Percentiles rank a stretch among this genome's conserved stretches.
phyloP scores from a whole-genome alignment of 2,329 filamentous ascomycete genomes.

The Xylariales sp. region DNA sequence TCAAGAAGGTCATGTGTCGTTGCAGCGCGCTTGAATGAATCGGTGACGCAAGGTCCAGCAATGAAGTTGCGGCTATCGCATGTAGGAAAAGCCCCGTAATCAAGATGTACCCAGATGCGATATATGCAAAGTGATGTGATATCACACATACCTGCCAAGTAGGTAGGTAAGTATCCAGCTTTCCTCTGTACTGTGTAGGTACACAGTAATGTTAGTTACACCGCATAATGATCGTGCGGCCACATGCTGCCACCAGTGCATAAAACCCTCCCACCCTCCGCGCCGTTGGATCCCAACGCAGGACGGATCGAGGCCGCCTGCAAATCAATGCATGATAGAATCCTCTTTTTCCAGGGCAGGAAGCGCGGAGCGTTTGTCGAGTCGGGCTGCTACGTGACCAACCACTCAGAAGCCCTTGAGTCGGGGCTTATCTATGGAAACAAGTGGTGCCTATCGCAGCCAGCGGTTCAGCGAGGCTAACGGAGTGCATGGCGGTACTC shows the following conservation, averaged over 20 bases:
- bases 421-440: too few relatives aligned
- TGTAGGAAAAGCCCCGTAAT: background rate
- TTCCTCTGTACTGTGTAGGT: too few relatives aligned
- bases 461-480: background rate
- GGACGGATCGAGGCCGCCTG: too few relatives aligned
- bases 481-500: background rate
- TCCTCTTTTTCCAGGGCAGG: too few relatives aligned
- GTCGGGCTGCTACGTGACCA: too few relatives aligned
- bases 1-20: constrained; percentile 7
- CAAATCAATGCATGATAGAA: too few relatives aligned
- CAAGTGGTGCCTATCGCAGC: background rate
- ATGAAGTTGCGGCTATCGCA: background rate
- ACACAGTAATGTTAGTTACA: constrained; percentile 6
- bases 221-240: too few relatives aligned
- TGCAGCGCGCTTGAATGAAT: constrained; percentile 4
- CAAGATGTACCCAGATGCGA: background rate
- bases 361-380: too few relatives aligned
- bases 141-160: background rate
- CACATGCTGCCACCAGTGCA: background rate
- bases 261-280: background rate
- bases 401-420: too few relatives aligned
- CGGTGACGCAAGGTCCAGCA: background rate
- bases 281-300: constrained; percentile 5
- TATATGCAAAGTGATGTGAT: constrained; percentile 7
- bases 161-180: too few relatives aligned